Evolutionary conservation across 1,284 basidiomycete genomes (phyloP).

Genomic region (Papiliotrema nemorosa): DNA sequence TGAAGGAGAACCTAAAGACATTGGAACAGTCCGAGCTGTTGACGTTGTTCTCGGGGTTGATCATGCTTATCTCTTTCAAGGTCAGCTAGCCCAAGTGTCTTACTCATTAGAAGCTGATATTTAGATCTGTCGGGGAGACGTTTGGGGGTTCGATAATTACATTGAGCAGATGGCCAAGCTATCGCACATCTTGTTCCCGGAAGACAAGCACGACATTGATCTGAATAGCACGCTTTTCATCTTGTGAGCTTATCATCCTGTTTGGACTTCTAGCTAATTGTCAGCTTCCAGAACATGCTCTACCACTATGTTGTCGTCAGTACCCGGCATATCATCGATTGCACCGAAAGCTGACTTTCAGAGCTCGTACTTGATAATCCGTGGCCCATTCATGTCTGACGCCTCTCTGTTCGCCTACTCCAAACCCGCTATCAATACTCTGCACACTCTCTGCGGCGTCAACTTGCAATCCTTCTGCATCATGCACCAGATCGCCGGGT

Average conservation of each 20-base stretch:
- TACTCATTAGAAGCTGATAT: not conserved
- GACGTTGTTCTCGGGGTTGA: conserved; percentile 29
- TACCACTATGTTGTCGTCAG: conserved; percentile 35
- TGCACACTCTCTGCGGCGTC: conserved; percentile 32
- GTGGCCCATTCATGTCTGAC: conserved; percentile 23
- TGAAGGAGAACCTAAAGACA: not conserved
- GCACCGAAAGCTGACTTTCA: conserved; percentile 1
- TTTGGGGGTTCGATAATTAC: conserved; percentile 31
- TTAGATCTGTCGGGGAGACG: conserved; percentile 39
- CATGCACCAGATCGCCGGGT: conserved; percentile 27
- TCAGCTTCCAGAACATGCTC: conserved; percentile 35
- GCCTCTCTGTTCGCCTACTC: conserved; percentile 11
- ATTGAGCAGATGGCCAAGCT: conserved; percentile 20
- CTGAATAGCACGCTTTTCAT: conserved; percentile 25
- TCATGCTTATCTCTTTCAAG: conserved; percentile 41
- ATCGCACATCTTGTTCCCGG: conserved; percentile 14
- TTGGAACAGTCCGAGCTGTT: conserved; percentile 20
- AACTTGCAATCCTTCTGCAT: conserved; percentile 26
- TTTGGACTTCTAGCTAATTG: not conserved
- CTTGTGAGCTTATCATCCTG: conserved; percentile 23
- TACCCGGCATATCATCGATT: not conserved
- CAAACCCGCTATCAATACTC: conserved; percentile 4
- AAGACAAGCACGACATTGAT: conserved; percentile 6
- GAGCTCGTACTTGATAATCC: conserved; percentile 25
- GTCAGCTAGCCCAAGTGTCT: conserved; percentile 12